Conservation (phyloP, 2,329 filamentous ascomycete species). For the Hymenoscyphus scutula region DNA sequence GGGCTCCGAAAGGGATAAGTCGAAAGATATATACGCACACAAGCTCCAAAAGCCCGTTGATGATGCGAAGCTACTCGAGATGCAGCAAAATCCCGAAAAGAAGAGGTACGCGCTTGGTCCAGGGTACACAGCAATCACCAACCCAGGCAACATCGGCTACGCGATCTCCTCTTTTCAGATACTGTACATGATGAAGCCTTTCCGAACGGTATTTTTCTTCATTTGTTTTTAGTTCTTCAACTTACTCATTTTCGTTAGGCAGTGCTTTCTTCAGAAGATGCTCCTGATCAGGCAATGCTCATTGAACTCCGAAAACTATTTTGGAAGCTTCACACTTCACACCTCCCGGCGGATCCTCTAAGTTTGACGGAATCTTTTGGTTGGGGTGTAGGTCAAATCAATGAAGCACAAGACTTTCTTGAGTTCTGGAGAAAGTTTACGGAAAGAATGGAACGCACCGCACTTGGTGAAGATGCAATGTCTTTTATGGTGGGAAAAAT, state of each 20-base stretch:
- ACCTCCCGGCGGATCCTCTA: neutral
- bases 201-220: neutral
- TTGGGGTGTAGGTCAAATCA: neutral
- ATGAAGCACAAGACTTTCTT: neutral
- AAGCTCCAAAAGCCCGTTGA: neutral
- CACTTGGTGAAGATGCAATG: neutral
- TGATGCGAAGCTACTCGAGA: neutral
- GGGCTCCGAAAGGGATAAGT: neutral
- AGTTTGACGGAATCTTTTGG: neutral
- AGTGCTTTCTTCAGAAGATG: neutral
- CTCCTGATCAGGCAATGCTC: neutral
- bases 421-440: neutral
- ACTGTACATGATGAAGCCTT: neutral
- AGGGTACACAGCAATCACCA: neutral
- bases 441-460: neutral
- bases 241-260: neutral
- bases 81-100: neutral
- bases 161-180: neutral
- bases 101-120: neutral
- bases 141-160: neutral
- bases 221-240: neutral
- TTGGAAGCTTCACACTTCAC: neutral
- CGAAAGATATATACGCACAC: neutral
- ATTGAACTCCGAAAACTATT: neutral
- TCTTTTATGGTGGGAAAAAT: neutral